Evolutionary conservation across 139 green algal species (phyloP).

Genomic region (Chlamydomonas applanata): DNA sequence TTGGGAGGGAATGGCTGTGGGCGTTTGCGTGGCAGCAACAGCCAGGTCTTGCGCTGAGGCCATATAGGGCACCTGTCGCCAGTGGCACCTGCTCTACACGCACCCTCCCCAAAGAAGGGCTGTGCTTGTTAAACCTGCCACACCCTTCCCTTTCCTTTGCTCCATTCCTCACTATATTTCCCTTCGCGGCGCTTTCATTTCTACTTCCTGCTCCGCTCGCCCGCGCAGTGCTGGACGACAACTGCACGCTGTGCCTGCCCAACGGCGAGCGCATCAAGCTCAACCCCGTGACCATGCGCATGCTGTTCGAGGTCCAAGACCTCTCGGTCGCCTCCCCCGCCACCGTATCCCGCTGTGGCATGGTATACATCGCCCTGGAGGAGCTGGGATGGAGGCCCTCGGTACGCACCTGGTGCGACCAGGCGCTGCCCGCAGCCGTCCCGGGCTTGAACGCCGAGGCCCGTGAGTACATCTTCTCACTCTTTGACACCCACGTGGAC

Average conservation of each 20-base stretch:
- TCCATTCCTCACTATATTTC: no score
- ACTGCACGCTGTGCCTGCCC: conserved; percentile 74
- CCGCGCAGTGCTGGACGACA: conserved; percentile 70
- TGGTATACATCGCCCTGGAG: conserved; percentile 73
- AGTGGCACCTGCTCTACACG: no score
- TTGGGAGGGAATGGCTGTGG: no score
- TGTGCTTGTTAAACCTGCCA: no score
- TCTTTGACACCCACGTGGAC: conserved; percentile 69
- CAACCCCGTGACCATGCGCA: conserved; percentile 69
- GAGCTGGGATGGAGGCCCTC: conserved; percentile 63
- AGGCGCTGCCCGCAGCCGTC: conserved; percentile 18
- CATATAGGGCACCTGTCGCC: no score
- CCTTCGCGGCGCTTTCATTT: no score
- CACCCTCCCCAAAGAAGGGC: no score
- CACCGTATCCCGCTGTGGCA: conserved; percentile 65
- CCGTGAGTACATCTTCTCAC: conserved; percentile 36
- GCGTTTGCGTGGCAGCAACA: no score
- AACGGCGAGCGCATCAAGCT: conserved; percentile 87
- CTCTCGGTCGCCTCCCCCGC: conserved; percentile 65
- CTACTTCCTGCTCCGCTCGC: no score
- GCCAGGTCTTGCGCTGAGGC: no score
- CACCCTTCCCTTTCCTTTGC: no score
- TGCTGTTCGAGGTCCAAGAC: conserved; percentile 81
- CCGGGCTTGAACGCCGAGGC: conserved; percentile 6
- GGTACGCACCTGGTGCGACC: conserved; percentile 58